Evolutionary conservation across 192 early-diverging fungal species (phyloP), one percentile per base, ranked within the genome.

Genomic region (Rhizophagus clarus): DNA sequence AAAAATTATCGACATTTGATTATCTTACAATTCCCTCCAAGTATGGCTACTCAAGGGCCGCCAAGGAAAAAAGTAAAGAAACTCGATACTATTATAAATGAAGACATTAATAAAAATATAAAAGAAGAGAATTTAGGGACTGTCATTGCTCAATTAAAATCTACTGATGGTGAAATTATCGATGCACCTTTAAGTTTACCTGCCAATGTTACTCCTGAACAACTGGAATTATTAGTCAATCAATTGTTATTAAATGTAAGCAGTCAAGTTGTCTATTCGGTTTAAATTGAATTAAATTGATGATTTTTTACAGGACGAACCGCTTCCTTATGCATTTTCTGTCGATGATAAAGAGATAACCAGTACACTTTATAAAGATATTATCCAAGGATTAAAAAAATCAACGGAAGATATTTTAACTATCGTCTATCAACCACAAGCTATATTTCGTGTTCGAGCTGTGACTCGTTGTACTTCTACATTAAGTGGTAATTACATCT

Each of bases 341-440:
- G 93, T 98, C 1, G 91, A 94, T 84, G 92, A 93, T 37, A 90
- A 83, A 66, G 97, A 99, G 85, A 94, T 99, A 47, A 85, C 87
- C 17, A 88, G 84, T 49, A 90, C 88, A 79, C 82, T 98, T 56
- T 89, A 93, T 79, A 83, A 84, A 34, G 98, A 99, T 84, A 92
- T 97, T 66, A 87, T 97, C 60, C 87, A 93, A 63, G 88, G 90
- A 22, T 87, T 91, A 69, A 88, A 92, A 26, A 88, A 90, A 67
- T 97, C 96, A 11, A 91, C 96, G 1, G 98, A 99, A 91, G 92
- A 97, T 49, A 91, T 89, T n/a, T 87, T 99, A 49, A 92, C 88
- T 1, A 98, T 99, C 82, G 86, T 93, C 10, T 99, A 99, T 85
- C 91, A 93, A 78, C 98, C 98, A 14, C 96, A 99, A 84, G 97